Evolutionary conservation across 495 filamentous ascomycete genomes (phyloP).

Genomic region (Cenococcum geophilum): DNA sequence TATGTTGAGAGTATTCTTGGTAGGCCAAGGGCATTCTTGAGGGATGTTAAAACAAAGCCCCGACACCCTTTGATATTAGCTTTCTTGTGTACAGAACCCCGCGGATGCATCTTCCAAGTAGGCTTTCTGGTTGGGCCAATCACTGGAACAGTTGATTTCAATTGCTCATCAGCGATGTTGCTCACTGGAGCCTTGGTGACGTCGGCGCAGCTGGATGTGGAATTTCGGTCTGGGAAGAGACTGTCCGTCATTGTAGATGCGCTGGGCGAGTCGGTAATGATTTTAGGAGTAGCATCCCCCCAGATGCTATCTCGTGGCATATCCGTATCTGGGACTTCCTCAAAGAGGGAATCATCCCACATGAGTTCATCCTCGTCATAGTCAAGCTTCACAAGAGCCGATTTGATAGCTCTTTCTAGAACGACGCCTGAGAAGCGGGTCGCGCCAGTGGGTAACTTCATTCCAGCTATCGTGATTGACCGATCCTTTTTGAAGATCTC

Average conservation of each 20-base stretch:
- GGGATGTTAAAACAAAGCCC: slow-evolving; percentile 31
- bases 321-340: slow-evolving; percentile 29
- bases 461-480: slow-evolving; percentile 33
- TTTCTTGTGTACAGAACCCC: slow-evolving; percentile 27
- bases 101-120: slow-evolving; percentile 30
- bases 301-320: slow-evolving; percentile 30
- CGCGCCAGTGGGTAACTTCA: slow-evolving; percentile 28
- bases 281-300: slow-evolving; percentile 18
- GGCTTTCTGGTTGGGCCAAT: neutral
- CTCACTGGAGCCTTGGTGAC: slow-evolving; percentile 5
- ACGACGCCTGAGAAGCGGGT: slow-evolving; percentile 32
- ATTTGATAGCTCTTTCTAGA: slow-evolving; percentile 31
- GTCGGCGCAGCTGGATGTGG: slow-evolving; percentile 1
- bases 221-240: slow-evolving; percentile 5
- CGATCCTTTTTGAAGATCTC: slow-evolving; percentile 37
- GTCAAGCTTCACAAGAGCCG: slow-evolving; percentile 28
- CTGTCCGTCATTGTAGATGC: neutral
- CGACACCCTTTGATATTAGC: slow-evolving; percentile 27
- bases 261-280: slow-evolving; percentile 22
- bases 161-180: slow-evolving; percentile 18
- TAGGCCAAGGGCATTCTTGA: slow-evolving; percentile 32
- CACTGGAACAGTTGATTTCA: neutral
- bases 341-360: slow-evolving; percentile 35
- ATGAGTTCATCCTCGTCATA: slow-evolving; percentile 35
- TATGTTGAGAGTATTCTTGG: slow-evolving; percentile 33